Conservation (phyloP, 257 asterid species). For the Forsythia suspensa region DNA sequence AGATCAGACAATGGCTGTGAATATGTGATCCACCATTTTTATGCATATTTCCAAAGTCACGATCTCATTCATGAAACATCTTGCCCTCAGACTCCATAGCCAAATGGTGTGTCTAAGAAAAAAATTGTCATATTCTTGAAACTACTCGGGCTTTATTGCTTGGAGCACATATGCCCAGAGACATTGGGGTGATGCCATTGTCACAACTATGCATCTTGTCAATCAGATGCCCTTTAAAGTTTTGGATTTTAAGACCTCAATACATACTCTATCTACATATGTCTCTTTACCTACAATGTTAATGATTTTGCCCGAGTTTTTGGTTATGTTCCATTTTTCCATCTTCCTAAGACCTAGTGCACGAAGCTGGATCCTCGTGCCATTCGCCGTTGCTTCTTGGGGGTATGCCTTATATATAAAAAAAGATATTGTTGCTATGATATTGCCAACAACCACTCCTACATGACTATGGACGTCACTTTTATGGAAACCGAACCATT, state of each 20-base stretch:
- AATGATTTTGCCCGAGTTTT: neutral
- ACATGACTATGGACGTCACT: neutral
- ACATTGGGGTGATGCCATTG: too few relatives aligned
- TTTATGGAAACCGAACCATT: neutral
- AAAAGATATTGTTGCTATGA: too few relatives aligned
- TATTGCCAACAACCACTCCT: neutral
- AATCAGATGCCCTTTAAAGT: neutral
- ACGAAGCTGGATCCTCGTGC: neutral
- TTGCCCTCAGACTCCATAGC: neutral
- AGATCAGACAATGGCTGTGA: neutral
- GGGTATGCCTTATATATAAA: too few relatives aligned
- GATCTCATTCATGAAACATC: neutral
- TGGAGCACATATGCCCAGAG: too few relatives aligned
- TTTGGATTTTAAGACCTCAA: neutral
- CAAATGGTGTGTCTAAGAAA: neutral
- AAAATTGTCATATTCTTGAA: neutral
- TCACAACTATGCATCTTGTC: too few relatives aligned
- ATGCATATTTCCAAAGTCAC: neutral
- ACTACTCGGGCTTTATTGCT: neutral
- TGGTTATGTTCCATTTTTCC: slow-evolving; percentile 7
- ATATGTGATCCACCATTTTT: neutral
- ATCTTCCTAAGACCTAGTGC: neutral
- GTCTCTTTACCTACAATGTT: neutral
- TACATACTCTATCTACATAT: neutral
- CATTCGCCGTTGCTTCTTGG: too few relatives aligned